These are phyloP conservation scores for Thalassiosira profunda DNA, from an alignment of 108 stramenopile species.

Conservation along the genomic window DNA sequence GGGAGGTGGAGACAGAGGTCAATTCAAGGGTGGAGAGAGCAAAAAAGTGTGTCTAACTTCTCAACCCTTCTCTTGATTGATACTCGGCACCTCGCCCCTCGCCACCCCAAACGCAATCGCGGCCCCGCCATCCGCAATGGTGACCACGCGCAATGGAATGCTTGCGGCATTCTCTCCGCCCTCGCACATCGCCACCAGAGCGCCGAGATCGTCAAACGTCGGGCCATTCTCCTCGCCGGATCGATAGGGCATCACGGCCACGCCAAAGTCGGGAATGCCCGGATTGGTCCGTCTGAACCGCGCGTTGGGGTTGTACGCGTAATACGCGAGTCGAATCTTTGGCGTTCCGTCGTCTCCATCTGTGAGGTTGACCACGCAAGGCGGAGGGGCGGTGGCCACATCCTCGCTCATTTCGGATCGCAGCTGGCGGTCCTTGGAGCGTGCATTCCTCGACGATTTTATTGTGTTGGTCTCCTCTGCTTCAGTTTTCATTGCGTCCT, in stretches of 20 bases:
- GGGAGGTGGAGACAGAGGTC: too few relatives aligned
- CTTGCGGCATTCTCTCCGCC: constrained; percentile 21
- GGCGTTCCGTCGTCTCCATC: background rate
- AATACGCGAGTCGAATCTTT: constrained; percentile 47
- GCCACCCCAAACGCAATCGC: constrained; percentile 83
- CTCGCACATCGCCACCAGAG: constrained; percentile 41
- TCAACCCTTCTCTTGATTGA: constrained; percentile 2
- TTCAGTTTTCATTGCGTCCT: too few relatives aligned
- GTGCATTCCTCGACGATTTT: too few relatives aligned
- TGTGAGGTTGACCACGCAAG: constrained; percentile 26
- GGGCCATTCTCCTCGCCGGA: constrained; percentile 20
- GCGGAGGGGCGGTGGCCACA: constrained; percentile 54
- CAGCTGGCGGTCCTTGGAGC: too few relatives aligned
- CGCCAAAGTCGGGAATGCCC: constrained; percentile 77
- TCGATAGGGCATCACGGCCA: constrained; percentile 62
- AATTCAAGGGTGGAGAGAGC: too few relatives aligned
- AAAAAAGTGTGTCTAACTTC: too few relatives aligned
- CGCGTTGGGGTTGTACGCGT: constrained; percentile 80
- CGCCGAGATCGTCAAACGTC: constrained; percentile 20
- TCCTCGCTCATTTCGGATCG: constrained; percentile 41
- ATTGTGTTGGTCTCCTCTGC: too few relatives aligned
- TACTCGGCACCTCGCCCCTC: constrained; percentile 57
- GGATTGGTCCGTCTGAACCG: constrained; percentile 71
- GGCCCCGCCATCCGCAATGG: constrained; percentile 80
- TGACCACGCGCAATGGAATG: constrained; percentile 72